A percentile compares a stretch with the other conserved stretches of the same genome.
These are phyloP conservation scores for Sindora glabra DNA, from an alignment of 306 rosid genomes.

Conservation along the genomic window DNA sequence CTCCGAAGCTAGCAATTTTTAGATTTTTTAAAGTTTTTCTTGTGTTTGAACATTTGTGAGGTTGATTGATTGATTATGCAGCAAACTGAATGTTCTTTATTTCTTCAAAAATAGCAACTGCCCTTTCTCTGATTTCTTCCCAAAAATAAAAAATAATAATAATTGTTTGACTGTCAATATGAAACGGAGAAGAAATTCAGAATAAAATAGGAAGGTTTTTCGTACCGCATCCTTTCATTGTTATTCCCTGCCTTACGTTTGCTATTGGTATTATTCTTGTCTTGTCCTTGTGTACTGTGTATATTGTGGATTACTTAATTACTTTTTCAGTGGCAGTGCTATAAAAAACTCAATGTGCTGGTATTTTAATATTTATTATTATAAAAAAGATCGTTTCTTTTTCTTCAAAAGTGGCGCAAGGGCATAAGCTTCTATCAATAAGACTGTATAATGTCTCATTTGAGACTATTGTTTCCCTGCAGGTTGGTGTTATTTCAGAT, in stretches of 20 bases:
- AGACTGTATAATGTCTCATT: constrained; percentile 10
- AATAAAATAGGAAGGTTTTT: neutral
- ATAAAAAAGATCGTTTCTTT: neutral
- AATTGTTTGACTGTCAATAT: too few species aligned
- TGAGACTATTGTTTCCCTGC: constrained; percentile 15
- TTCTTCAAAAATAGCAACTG: neutral
- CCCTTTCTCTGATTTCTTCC: neutral
- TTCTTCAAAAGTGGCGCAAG: neutral
- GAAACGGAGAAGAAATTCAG: too few species aligned
- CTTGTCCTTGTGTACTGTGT: neutral
- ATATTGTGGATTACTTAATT: too few species aligned
- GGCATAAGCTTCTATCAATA: neutral
- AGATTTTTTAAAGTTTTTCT: too few species aligned
- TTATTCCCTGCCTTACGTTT: neutral
- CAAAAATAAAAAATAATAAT: too few species aligned
- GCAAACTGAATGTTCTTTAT: neutral
- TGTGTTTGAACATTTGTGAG: neutral
- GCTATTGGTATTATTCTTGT: neutral
- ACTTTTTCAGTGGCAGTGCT: neutral
- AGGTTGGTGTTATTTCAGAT: constrained; percentile 98
- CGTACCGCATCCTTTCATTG: neutral
- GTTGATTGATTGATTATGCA: neutral
- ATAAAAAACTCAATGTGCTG: too few species aligned
- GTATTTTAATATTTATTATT: too few species aligned
- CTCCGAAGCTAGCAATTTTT: neutral